phyloP scores from a whole-genome alignment of 345 rosid species.

The Gossypioides kirkii region DNA sequence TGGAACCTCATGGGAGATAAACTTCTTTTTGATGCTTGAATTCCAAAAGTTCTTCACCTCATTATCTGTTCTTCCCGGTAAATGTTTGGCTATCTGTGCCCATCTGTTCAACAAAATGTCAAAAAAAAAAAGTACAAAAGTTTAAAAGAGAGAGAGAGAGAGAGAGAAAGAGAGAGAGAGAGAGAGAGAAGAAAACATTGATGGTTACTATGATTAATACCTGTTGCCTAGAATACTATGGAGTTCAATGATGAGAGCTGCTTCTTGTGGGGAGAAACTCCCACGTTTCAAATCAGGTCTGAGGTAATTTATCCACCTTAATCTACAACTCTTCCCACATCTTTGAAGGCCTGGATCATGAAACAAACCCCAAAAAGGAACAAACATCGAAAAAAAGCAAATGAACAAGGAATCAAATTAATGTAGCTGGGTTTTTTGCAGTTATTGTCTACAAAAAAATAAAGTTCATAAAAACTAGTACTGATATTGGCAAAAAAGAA shows the following conservation, averaged over 20 bases:
- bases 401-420: background rate
- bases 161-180: background rate
- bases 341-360: conserved; percentile 65
- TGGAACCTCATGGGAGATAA: conserved; percentile 51
- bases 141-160: background rate
- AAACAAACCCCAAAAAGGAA: conserved; percentile 7
- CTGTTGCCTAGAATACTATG: conserved; percentile 95
- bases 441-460: background rate
- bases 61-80: conserved; percentile 90
- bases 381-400: background rate
- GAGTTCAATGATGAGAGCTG: conserved; percentile 87
- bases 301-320: conserved; percentile 96
- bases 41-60: conserved; percentile 97
- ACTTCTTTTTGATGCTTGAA: conserved; percentile 82
- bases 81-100: conserved; percentile 86
- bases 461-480: background rate
- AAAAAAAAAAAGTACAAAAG: background rate
- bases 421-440: background rate
- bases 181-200: background rate
- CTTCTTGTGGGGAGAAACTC: conserved; percentile 93
- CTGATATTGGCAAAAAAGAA: background rate
- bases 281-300: conserved; percentile 95
- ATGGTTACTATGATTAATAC: conserved; percentile 24
- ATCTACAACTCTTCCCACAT: conserved; percentile 97
- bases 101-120: conserved; percentile 38